Conservation (phyloP, 805 yeast genomes). For the Candida glaebosa region DNA sequence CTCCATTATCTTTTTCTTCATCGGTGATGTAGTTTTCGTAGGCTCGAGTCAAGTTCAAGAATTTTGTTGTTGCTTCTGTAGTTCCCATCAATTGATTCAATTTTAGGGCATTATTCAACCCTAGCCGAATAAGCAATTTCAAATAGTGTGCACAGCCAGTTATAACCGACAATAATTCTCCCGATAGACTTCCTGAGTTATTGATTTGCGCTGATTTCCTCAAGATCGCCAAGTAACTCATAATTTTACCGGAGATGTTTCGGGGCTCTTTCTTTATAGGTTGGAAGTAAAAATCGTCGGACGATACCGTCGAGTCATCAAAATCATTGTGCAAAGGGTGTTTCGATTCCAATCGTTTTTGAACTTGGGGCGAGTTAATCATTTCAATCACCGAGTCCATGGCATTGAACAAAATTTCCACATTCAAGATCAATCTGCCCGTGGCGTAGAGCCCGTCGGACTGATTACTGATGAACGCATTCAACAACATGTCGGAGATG, state of each 20-base stretch:
- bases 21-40: conserved; percentile 11
- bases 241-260: conserved; percentile 81
- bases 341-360: neutral
- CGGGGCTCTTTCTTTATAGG: conserved; percentile 65
- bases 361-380: conserved; percentile 13
- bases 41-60: conserved; percentile 36
- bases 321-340: conserved; percentile 2
- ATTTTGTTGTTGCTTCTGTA: conserved; percentile 59
- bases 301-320: conserved; percentile 9
- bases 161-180: conserved; percentile 72
- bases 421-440: conserved; percentile 65
- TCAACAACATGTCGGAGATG: conserved; percentile 86
- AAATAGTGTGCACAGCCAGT: conserved; percentile 92
- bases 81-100: conserved; percentile 56
- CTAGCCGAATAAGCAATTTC: conserved; percentile 77
- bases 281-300: conserved; percentile 23
- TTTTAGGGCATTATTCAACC: conserved; percentile 73
- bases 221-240: conserved; percentile 81
- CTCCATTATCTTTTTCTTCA: conserved; percentile 4
- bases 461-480: conserved; percentile 72
- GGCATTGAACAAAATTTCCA: conserved; percentile 75
- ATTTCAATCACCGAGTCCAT: conserved; percentile 48
- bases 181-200: conserved; percentile 47
- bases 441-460: conserved; percentile 65
- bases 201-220: conserved; percentile 52